A percentile compares a stretch with the other conserved stretches of the same genome.
phyloP scores from a whole-genome alignment of 768 basidiomycete genomes.

The Lentinula detonsa region DNA sequence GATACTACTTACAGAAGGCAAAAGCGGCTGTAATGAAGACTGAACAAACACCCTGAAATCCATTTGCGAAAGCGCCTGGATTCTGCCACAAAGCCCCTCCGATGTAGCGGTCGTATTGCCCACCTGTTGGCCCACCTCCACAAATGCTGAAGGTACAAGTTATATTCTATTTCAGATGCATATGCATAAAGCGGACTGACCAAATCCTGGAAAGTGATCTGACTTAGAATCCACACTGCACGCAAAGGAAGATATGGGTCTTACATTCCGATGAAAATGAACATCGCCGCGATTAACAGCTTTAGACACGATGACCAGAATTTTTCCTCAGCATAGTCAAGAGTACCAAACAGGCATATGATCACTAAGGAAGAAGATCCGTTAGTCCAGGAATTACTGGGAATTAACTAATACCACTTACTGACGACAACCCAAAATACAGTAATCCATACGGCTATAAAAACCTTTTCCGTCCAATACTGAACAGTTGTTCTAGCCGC shows the following conservation, averaged over 20 bases:
- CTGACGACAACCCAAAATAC: too few relatives aligned
- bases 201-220: conserved; percentile 23
- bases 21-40: conserved; percentile 19
- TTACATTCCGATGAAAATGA: conserved; percentile 39
- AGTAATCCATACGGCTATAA: too few relatives aligned
- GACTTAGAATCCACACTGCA: neutral
- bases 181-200: neutral
- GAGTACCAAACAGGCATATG: conserved; percentile 34
- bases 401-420: too few relatives aligned
- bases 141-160: conserved; percentile 14
- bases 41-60: conserved; percentile 27
- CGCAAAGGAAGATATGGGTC: conserved; percentile 8
- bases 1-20: conserved; percentile 2
- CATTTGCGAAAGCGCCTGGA: conserved; percentile 37
- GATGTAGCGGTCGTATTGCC: conserved; percentile 28
- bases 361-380: too few relatives aligned
- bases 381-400: too few relatives aligned
- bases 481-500: too few relatives aligned
- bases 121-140: conserved; percentile 33
- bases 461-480: too few relatives aligned
- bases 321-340: conserved; percentile 42
- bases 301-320: conserved; percentile 48
- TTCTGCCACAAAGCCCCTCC: conserved; percentile 32
- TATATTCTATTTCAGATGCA: neutral
- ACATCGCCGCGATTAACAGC: conserved; percentile 37